These are phyloP conservation scores for Mortierella sp. DNA, from an alignment of 371 early-diverging fungal species.

Conservation along the genomic window DNA sequence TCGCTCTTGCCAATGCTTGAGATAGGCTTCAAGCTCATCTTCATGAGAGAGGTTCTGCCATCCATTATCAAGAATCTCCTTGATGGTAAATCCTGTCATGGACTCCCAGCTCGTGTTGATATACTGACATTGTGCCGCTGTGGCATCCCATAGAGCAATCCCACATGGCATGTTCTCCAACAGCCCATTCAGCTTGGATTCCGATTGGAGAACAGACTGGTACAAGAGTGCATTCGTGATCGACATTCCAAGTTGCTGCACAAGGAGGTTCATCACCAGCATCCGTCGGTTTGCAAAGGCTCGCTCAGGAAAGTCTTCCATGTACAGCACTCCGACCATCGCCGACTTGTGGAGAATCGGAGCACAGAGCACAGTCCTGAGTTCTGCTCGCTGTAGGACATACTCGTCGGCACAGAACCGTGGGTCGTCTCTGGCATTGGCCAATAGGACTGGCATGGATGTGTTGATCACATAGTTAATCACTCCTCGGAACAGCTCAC, in stretches of 20 bases:
- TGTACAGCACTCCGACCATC: constrained; percentile 55
- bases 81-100: constrained; percentile 36
- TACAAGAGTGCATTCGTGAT: constrained; percentile 63
- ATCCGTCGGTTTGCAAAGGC: constrained; percentile 61
- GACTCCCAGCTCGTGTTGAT: constrained; percentile 42
- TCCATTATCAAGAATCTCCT: constrained; percentile 24
- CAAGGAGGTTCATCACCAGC: constrained; percentile 57
- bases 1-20: constrained; percentile 32
- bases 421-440: constrained; percentile 11
- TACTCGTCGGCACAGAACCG: constrained; percentile 14
- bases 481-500: constrained; percentile 7
- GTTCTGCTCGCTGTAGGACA: constrained; percentile 42
- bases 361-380: constrained; percentile 60
- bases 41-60: constrained; percentile 21
- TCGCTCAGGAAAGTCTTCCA: constrained; percentile 58
- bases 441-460: neutral
- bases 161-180: constrained; percentile 53
- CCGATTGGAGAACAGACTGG: constrained; percentile 50
- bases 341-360: constrained; percentile 58
- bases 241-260: constrained; percentile 65
- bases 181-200: constrained; percentile 43
- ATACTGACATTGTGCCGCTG: constrained; percentile 33
- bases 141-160: constrained; percentile 45
- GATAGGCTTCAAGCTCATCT: constrained; percentile 22
- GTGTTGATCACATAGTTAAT: constrained; percentile 18